Evolutionary conservation across 2,329 filamentous ascomycete species (phyloP).

Genomic region (Ceratocystiopsis brevicomis): DNA sequence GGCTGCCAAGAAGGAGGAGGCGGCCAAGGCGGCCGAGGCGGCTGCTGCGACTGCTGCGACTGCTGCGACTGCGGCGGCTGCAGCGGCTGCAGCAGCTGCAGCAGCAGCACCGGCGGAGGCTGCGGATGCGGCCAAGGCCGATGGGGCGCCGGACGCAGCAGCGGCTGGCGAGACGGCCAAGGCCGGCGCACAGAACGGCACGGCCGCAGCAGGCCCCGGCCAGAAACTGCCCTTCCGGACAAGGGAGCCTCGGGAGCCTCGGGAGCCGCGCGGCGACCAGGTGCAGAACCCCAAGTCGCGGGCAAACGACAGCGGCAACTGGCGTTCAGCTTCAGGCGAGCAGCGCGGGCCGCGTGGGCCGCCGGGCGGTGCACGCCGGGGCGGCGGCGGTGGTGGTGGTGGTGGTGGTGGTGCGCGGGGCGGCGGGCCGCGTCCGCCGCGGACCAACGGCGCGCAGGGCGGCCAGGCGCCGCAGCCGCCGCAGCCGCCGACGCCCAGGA

Average conservation of each 20-base stretch:
- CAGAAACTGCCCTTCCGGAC: slow-evolving; percentile 11
- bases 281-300: slow-evolving; percentile 32
- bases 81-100: background rate
- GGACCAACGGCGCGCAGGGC: slow-evolving; percentile 27
- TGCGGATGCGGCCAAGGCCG: slow-evolving; percentile 4
- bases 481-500: slow-evolving; percentile 15
- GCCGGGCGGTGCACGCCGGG: slow-evolving; percentile 20
- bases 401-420: slow-evolving; percentile 12
- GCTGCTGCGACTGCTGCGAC: background rate
- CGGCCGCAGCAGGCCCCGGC: slow-evolving; percentile 3
- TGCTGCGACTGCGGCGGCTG: background rate
- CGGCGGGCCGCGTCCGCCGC: slow-evolving; percentile 26
- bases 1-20: slow-evolving; percentile 14
- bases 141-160: background rate
- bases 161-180: slow-evolving; percentile 10
- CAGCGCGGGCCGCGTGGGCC: slow-evolving; percentile 28
- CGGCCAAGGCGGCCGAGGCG: slow-evolving; percentile 1
- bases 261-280: slow-evolving; percentile 23
- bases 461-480: slow-evolving; percentile 15
- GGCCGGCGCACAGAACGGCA: slow-evolving; percentile 10
- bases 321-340: slow-evolving; percentile 34
- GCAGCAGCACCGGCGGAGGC: slow-evolving; percentile 8
- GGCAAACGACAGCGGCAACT: slow-evolving; percentile 38
- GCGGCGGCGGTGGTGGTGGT: slow-evolving; percentile 1
- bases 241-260: slow-evolving; percentile 17